These are phyloP conservation scores for Osmanthus fragrans DNA, from an alignment of 257 asterid genomes.

Conservation along the genomic window DNA sequence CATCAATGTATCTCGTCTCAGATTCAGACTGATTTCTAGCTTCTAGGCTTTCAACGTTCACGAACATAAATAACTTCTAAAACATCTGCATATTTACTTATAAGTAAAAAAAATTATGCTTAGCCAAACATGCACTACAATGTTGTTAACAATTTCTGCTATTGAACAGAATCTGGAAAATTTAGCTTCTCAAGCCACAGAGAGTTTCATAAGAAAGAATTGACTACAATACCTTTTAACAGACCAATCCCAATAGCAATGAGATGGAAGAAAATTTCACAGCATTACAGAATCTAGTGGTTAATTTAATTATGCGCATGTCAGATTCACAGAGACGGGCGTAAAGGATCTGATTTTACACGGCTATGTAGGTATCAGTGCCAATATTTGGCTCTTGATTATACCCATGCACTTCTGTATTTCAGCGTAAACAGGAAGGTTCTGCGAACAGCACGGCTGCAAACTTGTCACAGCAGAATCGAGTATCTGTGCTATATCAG, in stretches of 20 bases:
- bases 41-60: too few relatives aligned
- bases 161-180: conserved; percentile 20
- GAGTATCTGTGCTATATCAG: conserved; percentile 80
- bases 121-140: conserved; percentile 15
- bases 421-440: conserved; percentile 75
- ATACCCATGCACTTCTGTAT: conserved; percentile 96
- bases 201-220: conserved; percentile 7
- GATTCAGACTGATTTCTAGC: too few relatives aligned
- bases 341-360: background rate
- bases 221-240: conserved; percentile 2
- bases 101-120: background rate
- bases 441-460: conserved; percentile 76
- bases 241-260: background rate
- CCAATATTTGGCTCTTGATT: conserved; percentile 91
- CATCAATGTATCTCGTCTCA: too few relatives aligned
- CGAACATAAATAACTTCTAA: too few relatives aligned
- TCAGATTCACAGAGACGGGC: background rate
- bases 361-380: conserved; percentile 73
- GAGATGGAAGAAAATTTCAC: background rate
- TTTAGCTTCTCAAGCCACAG: conserved; percentile 14
- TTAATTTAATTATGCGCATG: conserved; percentile 40
- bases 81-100: too few relatives aligned
- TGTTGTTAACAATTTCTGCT: conserved; percentile 25
- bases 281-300: background rate
- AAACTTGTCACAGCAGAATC: conserved; percentile 85